Evolutionary conservation across 2,329 filamentous ascomycete species (phyloP).

Genomic region (Beauveria rudraprayagi): DNA sequence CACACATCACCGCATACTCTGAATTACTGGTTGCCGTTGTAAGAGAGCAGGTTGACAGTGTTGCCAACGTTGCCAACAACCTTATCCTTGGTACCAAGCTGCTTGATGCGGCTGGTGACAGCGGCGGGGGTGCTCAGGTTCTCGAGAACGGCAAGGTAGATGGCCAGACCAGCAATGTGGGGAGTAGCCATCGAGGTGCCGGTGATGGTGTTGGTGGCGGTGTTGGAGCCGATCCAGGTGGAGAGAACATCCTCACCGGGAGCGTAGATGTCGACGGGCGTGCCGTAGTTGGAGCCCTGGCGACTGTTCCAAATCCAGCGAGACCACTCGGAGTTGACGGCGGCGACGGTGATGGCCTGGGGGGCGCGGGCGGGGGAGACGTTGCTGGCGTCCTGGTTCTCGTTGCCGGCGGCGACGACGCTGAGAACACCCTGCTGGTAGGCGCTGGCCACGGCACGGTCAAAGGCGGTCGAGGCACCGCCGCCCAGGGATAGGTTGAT

Average conservation of each 20-base stretch:
- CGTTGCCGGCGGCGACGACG: slow-evolving; percentile 49
- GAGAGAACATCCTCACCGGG: slow-evolving; percentile 35
- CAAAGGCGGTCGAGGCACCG: slow-evolving; percentile 35
- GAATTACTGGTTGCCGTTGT: slow-evolving; percentile 5
- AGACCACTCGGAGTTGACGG: slow-evolving; percentile 31
- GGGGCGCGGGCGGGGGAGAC: slow-evolving; percentile 40
- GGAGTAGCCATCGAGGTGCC: slow-evolving; percentile 49
- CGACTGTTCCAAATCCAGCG: slow-evolving; percentile 25
- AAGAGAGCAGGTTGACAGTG: slow-evolving; percentile 5
- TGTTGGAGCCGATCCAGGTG: slow-evolving; percentile 31
- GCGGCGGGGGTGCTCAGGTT: neutral
- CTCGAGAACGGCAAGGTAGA: slow-evolving; percentile 19
- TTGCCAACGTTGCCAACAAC: neutral
- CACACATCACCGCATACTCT: neutral
- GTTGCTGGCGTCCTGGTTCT: slow-evolving; percentile 27
- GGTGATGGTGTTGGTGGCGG: slow-evolving; percentile 28
- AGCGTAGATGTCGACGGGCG: slow-evolving; percentile 35
- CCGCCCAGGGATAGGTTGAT: slow-evolving; percentile 50
- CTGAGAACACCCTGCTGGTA: slow-evolving; percentile 40
- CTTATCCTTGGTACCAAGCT: neutral
- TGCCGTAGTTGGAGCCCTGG: slow-evolving; percentile 38
- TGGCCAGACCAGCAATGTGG: slow-evolving; percentile 27
- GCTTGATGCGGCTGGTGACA: slow-evolving; percentile 3
- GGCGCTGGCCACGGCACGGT: slow-evolving; percentile 40
- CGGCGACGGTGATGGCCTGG: slow-evolving; percentile 45